Base-by-base conservation (phyloP, 2,329 filamentous ascomycete species). In the Coniella vitis region DNA sequence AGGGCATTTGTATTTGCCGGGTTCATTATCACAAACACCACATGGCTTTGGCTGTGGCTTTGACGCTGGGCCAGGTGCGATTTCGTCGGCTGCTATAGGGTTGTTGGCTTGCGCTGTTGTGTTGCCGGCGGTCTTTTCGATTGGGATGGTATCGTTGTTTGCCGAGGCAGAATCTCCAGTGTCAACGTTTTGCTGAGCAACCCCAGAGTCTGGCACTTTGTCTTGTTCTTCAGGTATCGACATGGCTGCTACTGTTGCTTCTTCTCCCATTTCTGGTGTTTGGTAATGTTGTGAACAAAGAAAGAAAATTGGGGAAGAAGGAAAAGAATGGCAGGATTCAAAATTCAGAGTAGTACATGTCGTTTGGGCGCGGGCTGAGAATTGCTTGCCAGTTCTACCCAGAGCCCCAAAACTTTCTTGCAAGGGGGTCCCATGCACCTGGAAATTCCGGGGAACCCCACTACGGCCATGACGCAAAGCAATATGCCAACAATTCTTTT, bases 1-100 rank as follows among this genome's bases (percentile, higher is more conserved):
- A n/a, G 76, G 69, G 54, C 81, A 84, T 57, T 81, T 84, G 63
- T 84, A 84, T 61, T 80, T 83, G 25, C 69, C 70, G 17, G 72
- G 66, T 4, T 69, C 69, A 31, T 62, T 58, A 22, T 73, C 61
- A 60, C 81, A 84, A 29, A 81, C 67, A 4, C 72, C 71, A 56
- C 81, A 84, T 39, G 79, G 64, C 51, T 65, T 69, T 3, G 54
- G 48, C 16, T 45, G 22, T 19, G 51, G 51, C 41, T 51, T 58
- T 51, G 66, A 25, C 17, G 19, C 25, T 34, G 16, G n/a, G 17
- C 2, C 8, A 12, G 29, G 36, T 21, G 37, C 42, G 38, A 54
- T 51, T 21, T 43, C 38, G 16, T 50, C 41, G 7, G 53, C 47
- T 7, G 13, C n/a, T 40, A 41, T 32, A 17, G 38, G 42, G 29